phyloP scores from a whole-genome alignment of 371 early-diverging fungal genomes.

The Actinomucor elegans region DNA sequence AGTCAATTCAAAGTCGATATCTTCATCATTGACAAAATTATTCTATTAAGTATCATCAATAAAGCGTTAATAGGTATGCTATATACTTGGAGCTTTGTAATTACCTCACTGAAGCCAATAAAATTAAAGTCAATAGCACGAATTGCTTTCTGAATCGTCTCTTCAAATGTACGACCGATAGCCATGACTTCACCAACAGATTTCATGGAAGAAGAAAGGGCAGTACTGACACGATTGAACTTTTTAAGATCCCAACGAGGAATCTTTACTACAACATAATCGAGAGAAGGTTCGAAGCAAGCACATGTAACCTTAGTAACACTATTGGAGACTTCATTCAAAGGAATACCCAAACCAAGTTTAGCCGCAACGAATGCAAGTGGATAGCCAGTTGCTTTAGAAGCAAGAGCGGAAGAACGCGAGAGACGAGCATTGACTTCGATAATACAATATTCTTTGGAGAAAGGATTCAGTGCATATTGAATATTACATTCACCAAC shows the following conservation, averaged over 20 bases:
- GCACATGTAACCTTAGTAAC: slow-evolving; percentile 95
- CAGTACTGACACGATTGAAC: slow-evolving; percentile 86
- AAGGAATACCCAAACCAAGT: slow-evolving; percentile 84
- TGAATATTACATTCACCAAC: slow-evolving; percentile 97
- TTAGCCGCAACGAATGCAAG: slow-evolving; percentile 96
- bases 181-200: slow-evolving; percentile 97
- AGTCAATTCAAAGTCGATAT: slow-evolving; percentile 76
- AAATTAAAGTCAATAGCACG: slow-evolving; percentile 87
- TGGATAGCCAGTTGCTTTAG: slow-evolving; percentile 96
- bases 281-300: slow-evolving; percentile 93
- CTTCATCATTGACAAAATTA: slow-evolving; percentile 51
- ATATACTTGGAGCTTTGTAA: too few species aligned
- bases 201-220: slow-evolving; percentile 90
- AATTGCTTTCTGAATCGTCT: slow-evolving; percentile 95
- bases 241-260: slow-evolving; percentile 96
- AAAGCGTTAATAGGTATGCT: too few species aligned
- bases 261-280: slow-evolving; percentile 93
- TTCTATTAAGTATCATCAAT: too few species aligned
- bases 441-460: slow-evolving; percentile 91
- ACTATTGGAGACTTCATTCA: slow-evolving; percentile 84
- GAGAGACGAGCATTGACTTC: slow-evolving; percentile 95
- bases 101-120: slow-evolving; percentile 74
- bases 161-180: slow-evolving; percentile 93
- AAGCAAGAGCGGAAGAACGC: slow-evolving; percentile 89
- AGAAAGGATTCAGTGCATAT: slow-evolving; percentile 90